phyloP scores from a whole-genome alignment of 139 green algal genomes.

The Mychonastes homosphaera region DNA sequence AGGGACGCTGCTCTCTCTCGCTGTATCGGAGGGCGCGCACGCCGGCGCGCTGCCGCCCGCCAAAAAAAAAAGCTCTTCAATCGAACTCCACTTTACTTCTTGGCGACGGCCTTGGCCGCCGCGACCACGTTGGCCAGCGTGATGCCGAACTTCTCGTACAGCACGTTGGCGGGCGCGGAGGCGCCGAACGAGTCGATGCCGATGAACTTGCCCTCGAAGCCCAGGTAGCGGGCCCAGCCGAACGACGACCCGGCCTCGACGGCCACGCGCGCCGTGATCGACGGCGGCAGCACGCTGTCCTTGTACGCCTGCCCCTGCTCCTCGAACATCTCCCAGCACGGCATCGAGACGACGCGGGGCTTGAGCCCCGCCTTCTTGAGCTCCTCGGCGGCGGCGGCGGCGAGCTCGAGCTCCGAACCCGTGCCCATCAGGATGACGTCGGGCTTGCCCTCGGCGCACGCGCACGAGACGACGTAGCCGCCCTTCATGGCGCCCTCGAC shows the following conservation, averaged over 20 bases:
- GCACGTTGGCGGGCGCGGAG: slow-evolving; percentile 68
- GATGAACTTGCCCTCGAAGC: slow-evolving; percentile 61
- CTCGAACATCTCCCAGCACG: slow-evolving; percentile 95
- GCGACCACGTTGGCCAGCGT: slow-evolving; percentile 59
- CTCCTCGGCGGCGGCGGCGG: slow-evolving; percentile 60
- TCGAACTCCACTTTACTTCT: no score
- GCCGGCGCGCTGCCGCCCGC: no score
- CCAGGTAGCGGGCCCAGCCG: slow-evolving; percentile 87
- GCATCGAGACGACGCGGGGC: slow-evolving; percentile 88
- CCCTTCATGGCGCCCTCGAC: slow-evolving; percentile 75
- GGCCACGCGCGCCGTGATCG: slow-evolving; percentile 66
- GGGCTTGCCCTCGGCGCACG: slow-evolving; percentile 40
- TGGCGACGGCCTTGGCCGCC: slow-evolving; percentile 69
- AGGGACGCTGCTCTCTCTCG: no score
- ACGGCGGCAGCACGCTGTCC: slow-evolving; percentile 59
- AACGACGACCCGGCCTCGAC: slow-evolving; percentile 87
- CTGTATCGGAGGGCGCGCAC: no score
- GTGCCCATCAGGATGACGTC: slow-evolving; percentile 93
- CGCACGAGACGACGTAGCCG: slow-evolving; percentile 76
- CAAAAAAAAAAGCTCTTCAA: no score
- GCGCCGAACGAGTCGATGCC: slow-evolving; percentile 91
- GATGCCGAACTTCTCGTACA: slow-evolving; percentile 98
- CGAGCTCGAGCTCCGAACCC: slow-evolving; percentile 87
- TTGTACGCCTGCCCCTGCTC: slow-evolving; percentile 75
- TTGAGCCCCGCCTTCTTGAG: slow-evolving; percentile 79